Conservation (phyloP, 768 basidiomycete species). For the Galerina sulciceps region DNA sequence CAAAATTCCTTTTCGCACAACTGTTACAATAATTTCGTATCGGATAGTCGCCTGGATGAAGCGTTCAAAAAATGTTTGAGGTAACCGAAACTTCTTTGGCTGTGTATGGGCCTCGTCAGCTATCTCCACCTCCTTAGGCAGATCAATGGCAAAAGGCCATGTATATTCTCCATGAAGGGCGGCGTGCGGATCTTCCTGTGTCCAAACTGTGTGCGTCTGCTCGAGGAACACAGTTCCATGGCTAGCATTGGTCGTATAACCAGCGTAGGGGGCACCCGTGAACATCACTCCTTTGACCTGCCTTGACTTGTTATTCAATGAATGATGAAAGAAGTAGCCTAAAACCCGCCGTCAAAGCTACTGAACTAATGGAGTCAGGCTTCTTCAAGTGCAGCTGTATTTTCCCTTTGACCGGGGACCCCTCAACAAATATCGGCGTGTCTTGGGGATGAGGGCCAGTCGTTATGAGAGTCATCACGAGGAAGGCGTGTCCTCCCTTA, state of each 20-base stretch:
- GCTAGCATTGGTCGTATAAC: not conserved
- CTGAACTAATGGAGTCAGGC: not conserved
- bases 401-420: slow-evolving; percentile 2
- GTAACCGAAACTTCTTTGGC: slow-evolving; percentile 30
- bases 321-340: not conserved
- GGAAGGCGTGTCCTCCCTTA: not conserved
- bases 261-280: not conserved
- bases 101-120: slow-evolving; percentile 14
- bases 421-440: slow-evolving; percentile 1
- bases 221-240: slow-evolving; percentile 5
- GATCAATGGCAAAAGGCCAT: slow-evolving; percentile 39
- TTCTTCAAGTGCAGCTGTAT: not conserved
- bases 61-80: slow-evolving; percentile 41
- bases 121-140: slow-evolving; percentile 39
- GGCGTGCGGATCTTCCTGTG: not conserved
- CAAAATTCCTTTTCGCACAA: slow-evolving; percentile 29
- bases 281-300: not conserved
- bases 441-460: not conserved
- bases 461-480: not conserved
- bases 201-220: not conserved
- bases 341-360: not conserved
- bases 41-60: slow-evolving; percentile 35
- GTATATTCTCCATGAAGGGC: slow-evolving; percentile 31
- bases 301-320: no score
- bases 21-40: slow-evolving; percentile 37